These are phyloP conservation scores for Epichloe gansuensis DNA, from an alignment of 2,329 filamentous ascomycete species.

Conservation along the genomic window DNA sequence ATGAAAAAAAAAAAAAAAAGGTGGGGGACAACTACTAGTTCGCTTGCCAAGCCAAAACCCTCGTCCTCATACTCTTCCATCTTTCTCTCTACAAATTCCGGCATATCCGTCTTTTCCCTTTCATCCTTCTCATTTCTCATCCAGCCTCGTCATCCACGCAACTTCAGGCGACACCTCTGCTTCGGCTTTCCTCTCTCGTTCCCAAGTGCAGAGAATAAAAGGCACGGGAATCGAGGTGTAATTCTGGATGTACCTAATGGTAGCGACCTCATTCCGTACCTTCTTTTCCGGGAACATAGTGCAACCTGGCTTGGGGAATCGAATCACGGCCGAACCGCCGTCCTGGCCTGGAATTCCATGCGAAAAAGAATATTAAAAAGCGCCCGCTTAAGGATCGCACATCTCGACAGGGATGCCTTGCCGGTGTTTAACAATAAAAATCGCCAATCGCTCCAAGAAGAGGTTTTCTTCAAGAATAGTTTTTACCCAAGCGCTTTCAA, in stretches of 20 bases:
- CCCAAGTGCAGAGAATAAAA: conserved; percentile 8
- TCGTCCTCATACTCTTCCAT: conserved; percentile 6
- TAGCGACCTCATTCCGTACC: conserved; percentile 8
- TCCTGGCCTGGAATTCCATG: conserved; percentile 5
- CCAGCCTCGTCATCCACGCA: conserved; percentile 6
- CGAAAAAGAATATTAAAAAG: conserved; percentile 5
- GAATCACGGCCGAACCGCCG: conserved; percentile 3
- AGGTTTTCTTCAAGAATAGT: too few species aligned
- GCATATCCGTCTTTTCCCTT: too few species aligned
- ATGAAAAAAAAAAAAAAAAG: too few species aligned
- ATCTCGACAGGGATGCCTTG: conserved; percentile 1
- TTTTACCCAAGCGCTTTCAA: too few species aligned
- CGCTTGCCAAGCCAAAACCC: background rate
- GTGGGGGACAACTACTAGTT: background rate
- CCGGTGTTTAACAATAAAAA: conserved; percentile 4
- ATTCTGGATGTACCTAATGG: conserved; percentile 6
- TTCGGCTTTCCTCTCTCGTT: conserved; percentile 5
- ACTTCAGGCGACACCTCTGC: too few species aligned
- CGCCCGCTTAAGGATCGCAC: conserved; percentile 2
- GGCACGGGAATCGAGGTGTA: conserved; percentile 7
- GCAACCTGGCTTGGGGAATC: conserved; percentile 5
- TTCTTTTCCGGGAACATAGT: conserved; percentile 9
- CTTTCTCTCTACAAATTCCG: conserved; percentile 11
- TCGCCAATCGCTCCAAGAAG: too few species aligned
- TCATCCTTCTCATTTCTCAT: conserved; percentile 11